Conservation (phyloP, 345 rosid genomes). For the Salix koriyanagi region DNA sequence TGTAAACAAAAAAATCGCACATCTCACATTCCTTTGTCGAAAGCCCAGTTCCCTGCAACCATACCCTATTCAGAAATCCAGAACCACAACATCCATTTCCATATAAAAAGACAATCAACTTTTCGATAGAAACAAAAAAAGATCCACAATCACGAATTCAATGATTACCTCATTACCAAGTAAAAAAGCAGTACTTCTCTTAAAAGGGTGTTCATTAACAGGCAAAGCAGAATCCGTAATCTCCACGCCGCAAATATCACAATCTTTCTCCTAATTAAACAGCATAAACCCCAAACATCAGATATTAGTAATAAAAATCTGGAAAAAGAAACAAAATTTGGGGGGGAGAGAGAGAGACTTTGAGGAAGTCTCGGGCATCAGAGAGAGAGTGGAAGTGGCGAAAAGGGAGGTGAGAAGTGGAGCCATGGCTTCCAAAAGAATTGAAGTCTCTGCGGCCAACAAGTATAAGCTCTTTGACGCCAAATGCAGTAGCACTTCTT, state of each 20-base stretch:
- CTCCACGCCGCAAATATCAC: constrained; percentile 97
- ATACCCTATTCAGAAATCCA: neutral
- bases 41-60: constrained; percentile 74
- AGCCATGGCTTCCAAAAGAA: constrained; percentile 95
- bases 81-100: neutral
- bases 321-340: neutral
- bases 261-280: constrained; percentile 53
- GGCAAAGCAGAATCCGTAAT: constrained; percentile 71
- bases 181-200: constrained; percentile 80
- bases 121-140: neutral
- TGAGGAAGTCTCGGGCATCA: constrained; percentile 71
- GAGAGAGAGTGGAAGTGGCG: constrained; percentile 81
- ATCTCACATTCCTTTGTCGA: constrained; percentile 88
- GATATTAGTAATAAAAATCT: neutral
- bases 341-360: constrained; percentile 33
- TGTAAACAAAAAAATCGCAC: constrained; percentile 85
- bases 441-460: constrained; percentile 95
- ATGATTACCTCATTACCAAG: constrained; percentile 80
- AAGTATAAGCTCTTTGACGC: constrained; percentile 78
- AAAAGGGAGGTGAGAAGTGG: constrained; percentile 75
- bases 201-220: constrained; percentile 74
- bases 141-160: neutral
- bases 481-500: constrained; percentile 90
- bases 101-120: neutral
- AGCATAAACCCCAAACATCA: neutral